Base-by-base conservation (phyloP, 805 yeast genomes). In the Kodamaea leandrae region DNA sequence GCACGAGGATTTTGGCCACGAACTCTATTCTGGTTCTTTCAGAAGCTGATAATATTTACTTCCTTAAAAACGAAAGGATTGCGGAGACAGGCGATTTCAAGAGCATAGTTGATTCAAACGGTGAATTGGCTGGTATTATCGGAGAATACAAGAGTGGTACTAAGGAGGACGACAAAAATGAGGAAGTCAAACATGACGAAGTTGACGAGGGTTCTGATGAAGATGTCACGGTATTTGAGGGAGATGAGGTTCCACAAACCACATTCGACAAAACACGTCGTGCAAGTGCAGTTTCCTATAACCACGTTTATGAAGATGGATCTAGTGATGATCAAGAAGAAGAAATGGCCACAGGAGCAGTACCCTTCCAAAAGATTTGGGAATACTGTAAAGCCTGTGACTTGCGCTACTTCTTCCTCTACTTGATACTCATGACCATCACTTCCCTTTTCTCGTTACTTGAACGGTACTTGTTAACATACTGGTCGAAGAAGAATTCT, bases 401-500 rank as follows among this genome's bases (percentile, higher is more conserved):
- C 36, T 40, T 28, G 26, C 39, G 42, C 14, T 46, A 34, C 13
- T 37, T 46, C 8, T 3, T 36, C 72, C 78, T 15, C 46, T 64
- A 32, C 16, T 18, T 38, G 18, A 52, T 4, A 78, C 81, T 32
- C 70, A 72, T 32, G 18, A 55, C 24, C 36, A 66, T 54, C 77
- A 32, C 41, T 5, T 32, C 41, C 4, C 4, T 32, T 6, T 14
- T 38, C 12, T 16, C 32, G 5, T 46, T 50, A 44, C 64, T 46
- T 49, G 77, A 78, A 34, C 79, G 76, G 53, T 78, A 78, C 55
- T 79, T 86, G 83, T 65, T 83, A 49, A 82, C 82, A 49, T 66
- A 73, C 45, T 83, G 90, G 90, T 76, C 88, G 1, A 86, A 82
- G 50, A 47, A n/a, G n/a, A n/a, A n/a, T n/a, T n/a, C n/a, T n/a